phyloP scores from a whole-genome alignment of 148 eudicot genomes.

The Beta vulgaris region DNA sequence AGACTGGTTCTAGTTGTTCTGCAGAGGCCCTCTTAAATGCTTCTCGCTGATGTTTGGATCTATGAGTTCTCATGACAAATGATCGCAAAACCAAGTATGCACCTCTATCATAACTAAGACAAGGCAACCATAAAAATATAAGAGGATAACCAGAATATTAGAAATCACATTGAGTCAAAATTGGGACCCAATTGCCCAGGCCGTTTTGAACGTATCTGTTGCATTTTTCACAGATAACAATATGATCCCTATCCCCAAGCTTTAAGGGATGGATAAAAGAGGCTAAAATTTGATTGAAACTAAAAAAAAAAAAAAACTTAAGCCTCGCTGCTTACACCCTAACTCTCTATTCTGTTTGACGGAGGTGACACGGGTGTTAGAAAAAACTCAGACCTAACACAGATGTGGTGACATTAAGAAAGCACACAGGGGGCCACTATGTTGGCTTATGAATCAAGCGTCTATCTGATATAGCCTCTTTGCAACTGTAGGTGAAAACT shows the following conservation, averaged over 20 bases:
- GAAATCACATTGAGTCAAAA: neutral
- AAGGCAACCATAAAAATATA: conserved; percentile 4
- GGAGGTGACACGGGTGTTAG: too few relatives aligned
- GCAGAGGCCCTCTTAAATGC: conserved; percentile 52
- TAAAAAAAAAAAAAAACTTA: neutral
- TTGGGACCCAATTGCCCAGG: neutral
- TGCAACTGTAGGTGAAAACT: too few relatives aligned
- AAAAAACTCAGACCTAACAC: too few relatives aligned
- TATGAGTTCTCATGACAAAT: conserved; percentile 85
- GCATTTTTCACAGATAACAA: neutral
- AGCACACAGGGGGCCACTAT: neutral
- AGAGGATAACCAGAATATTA: neutral
- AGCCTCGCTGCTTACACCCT: neutral
- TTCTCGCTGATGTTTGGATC: conserved; percentile 80
- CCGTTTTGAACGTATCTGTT: too few relatives aligned
- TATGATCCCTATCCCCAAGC: neutral
- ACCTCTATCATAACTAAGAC: conserved; percentile 76
- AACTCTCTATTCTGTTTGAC: neutral
- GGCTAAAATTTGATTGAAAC: neutral
- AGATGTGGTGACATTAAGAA: neutral
- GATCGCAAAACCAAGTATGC: conserved; percentile 84
- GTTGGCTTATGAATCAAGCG: too few relatives aligned
- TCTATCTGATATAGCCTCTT: neutral
- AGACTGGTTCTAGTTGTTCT: conserved; percentile 61
- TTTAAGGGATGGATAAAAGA: neutral